These are phyloP conservation scores for Fomitiporia mediterranea DNA, from an alignment of 1,284 basidiomycete genomes.

Conservation along the genomic window DNA sequence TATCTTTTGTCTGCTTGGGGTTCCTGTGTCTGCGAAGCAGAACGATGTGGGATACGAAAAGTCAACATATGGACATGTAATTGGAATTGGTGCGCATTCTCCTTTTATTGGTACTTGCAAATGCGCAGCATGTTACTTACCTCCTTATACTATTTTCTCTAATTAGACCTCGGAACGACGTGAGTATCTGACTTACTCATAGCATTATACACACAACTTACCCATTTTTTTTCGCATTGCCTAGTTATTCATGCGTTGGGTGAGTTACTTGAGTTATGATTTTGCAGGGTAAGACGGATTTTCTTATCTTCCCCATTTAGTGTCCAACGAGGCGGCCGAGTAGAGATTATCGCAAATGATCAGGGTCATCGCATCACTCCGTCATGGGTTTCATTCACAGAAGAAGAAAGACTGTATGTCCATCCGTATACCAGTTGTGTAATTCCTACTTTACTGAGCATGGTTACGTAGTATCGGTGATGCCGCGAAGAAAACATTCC, in stretches of 20 bases:
- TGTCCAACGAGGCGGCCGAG: constrained; percentile 88
- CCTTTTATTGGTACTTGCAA: neutral
- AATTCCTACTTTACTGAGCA: no score
- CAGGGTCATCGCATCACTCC: constrained; percentile 97
- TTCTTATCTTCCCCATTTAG: constrained; percentile 37
- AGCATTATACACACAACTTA: neutral
- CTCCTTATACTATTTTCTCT: neutral
- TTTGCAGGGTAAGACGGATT: neutral
- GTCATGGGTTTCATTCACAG: constrained; percentile 88
- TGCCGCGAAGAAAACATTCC: constrained; percentile 93
- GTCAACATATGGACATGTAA: constrained; percentile 84
- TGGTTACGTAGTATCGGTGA: constrained; percentile 59
- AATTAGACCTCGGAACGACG: constrained; percentile 75
- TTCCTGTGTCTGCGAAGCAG: constrained; percentile 44
- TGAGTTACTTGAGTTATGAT: constrained; percentile 31
- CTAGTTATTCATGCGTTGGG: constrained; percentile 75
- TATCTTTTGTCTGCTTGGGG: constrained; percentile 56
- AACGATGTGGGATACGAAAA: constrained; percentile 52
- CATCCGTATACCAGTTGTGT: no score
- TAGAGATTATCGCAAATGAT: constrained; percentile 97
- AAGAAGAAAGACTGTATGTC: constrained; percentile 92
- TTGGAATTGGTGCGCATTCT: constrained; percentile 81
- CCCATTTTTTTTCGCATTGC: no score
- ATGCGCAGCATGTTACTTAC: no score
- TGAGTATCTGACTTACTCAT: constrained; percentile 34